Evolutionary conservation across 441 rosid species (phyloP), one percentile per base, ranked within the genome.

Genomic region (Kokia cookei): DNA sequence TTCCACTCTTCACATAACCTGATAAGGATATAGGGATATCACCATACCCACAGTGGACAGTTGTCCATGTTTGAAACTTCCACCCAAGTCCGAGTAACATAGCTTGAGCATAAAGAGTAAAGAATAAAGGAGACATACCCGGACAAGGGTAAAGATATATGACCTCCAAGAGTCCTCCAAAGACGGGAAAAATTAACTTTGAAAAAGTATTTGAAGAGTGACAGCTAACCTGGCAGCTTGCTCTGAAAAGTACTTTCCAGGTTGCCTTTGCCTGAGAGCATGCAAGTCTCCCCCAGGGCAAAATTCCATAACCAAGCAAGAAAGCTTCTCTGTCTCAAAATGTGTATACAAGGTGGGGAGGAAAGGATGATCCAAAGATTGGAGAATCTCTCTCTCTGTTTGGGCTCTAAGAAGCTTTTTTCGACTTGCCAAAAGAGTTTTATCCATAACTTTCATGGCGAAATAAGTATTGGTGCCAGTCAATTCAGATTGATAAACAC

Each of bases 281-380:
- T 91, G 93, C 82, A 91, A 74, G 73, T 91, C 93, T 70, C 96
- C 96, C 0, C 96, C 96, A 32, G 93, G 92, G 80, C 96, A 91
- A 73, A 89, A 89, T 82, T 91, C 96, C 97, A 94, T 92, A 37
- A 94, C 88, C 84, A 94, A 84, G 86, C 97, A 94, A n/a, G 97
- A 83, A 79, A 83, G 84, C 78, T 87, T 92, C 58, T 90, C 90
- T 7, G 96, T 87, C 83, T 90, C 93, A 61, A 90, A 90, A 66
- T 90, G 90, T 3, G 90, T 7, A 68, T 90, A 90, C 61, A 91
- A 76, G 22, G 96, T 89, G 4, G 96, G 96, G 27, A 91, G 76
- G 77, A 91, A 91, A 1, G 93, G 96, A 80, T 91, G 96, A 82
- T 91, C 96, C 73, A 91, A 83, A 67, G 86, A 88, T 47, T 84